A percentile compares a stretch with the other conserved stretches of the same genome.
phyloP scores from a whole-genome alignment of 345 rosid species.

The Erodium maritimum region DNA sequence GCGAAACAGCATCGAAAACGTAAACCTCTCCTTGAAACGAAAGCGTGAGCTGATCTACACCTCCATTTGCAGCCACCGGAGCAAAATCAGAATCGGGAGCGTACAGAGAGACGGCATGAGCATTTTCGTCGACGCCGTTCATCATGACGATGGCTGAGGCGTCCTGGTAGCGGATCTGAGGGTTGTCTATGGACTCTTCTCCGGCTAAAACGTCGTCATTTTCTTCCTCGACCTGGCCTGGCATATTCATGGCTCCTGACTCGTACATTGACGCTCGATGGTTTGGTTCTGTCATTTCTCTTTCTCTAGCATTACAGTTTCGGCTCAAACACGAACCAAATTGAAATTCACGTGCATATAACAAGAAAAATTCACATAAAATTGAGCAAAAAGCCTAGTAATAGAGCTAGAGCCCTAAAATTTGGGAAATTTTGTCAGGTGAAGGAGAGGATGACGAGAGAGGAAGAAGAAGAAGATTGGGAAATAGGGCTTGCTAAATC shows the following conservation, averaged over 20 bases:
- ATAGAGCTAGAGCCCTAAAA: background rate
- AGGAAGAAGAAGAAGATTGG: background rate
- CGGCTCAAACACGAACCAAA: background rate
- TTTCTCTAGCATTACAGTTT: slow-evolving; percentile 2
- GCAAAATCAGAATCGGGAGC: slow-evolving; percentile 12
- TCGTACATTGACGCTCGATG: slow-evolving; percentile 11
- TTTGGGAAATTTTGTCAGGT: background rate
- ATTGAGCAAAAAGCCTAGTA: background rate
- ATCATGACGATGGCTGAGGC: slow-evolving; percentile 6
- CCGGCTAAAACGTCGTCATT: slow-evolving; percentile 14
- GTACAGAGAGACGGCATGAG: slow-evolving; percentile 8
- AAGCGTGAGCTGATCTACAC: slow-evolving; percentile 29
- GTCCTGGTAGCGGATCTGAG: slow-evolving; percentile 16
- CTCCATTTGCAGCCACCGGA: slow-evolving; percentile 9
- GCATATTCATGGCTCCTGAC: slow-evolving; percentile 14
- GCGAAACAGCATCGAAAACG: slow-evolving; percentile 35
- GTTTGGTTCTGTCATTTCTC: slow-evolving; percentile 15
- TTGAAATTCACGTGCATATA: background rate
- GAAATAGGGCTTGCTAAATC: background rate
- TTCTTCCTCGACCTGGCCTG: slow-evolving; percentile 12
- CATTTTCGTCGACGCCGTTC: slow-evolving; percentile 15
- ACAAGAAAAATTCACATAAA: background rate
- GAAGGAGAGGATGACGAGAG: background rate
- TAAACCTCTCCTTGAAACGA: slow-evolving; percentile 44
- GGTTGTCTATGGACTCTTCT: slow-evolving; percentile 28